Conservation (phyloP, 164 flowering plant species). For the Brasenia schreberi region DNA sequence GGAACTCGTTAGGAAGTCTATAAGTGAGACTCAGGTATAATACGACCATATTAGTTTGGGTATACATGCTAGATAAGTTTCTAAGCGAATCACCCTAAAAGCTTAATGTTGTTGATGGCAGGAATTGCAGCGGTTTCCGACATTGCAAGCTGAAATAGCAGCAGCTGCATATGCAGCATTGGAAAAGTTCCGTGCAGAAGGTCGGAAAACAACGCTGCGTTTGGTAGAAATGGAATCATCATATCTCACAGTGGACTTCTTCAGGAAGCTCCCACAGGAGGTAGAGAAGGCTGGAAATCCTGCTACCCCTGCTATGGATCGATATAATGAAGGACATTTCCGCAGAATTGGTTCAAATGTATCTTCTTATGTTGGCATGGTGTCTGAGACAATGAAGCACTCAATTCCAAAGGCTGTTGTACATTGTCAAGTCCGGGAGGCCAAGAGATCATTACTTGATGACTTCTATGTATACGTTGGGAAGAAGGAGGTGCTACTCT, state of each 20-base stretch:
- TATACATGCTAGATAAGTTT: too few species aligned
- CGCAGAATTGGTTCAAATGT: constrained; percentile 45
- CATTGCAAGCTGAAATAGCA: constrained; percentile 37
- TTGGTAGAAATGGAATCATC: constrained; percentile 58
- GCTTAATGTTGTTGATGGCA: constrained; percentile 11
- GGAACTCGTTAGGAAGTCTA: constrained; percentile 35
- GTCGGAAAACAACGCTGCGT: constrained; percentile 33
- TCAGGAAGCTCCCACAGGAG: constrained; percentile 42
- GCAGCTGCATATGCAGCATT: constrained; percentile 34
- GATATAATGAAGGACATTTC: constrained; percentile 38
- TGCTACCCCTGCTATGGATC: constrained; percentile 19
- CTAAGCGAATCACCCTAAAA: too few species aligned
- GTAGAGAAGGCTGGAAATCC: constrained; percentile 30
- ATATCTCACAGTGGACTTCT: constrained; percentile 48
- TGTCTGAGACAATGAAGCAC: constrained; percentile 33
- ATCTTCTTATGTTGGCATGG: constrained; percentile 33
- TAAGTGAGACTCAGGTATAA: constrained; percentile 32
- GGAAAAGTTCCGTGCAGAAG: constrained; percentile 43
- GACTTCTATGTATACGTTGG: constrained; percentile 47
- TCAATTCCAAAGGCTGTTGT: constrained; percentile 49
- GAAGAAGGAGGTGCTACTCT: constrained; percentile 42
- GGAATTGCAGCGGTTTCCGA: constrained; percentile 50
- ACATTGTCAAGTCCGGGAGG: constrained; percentile 50
- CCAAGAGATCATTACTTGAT: constrained; percentile 33
- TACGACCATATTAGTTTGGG: not conserved